Conservation (phyloP, 192 early-diverging fungal species). For the Ambispora gerdemannii region DNA sequence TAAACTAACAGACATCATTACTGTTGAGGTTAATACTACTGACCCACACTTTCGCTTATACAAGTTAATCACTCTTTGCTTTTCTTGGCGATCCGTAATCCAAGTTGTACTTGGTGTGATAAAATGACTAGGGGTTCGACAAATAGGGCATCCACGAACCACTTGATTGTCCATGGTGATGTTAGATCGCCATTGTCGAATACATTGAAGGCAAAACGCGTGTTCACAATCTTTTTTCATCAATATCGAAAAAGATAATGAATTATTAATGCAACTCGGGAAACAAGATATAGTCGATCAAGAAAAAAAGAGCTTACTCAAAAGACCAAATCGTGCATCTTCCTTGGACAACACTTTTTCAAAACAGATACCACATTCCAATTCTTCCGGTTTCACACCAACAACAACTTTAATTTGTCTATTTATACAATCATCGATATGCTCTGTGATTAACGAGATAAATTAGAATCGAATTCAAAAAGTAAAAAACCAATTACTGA, state of each 20-base stretch:
- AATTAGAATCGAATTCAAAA: neutral
- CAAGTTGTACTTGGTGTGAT: constrained; percentile 31
- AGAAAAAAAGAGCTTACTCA: constrained; percentile 24
- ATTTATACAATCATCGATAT: constrained; percentile 26
- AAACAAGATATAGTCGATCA: neutral
- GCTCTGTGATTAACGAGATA: constrained; percentile 1
- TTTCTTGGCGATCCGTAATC: constrained; percentile 31
- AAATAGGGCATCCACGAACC: constrained; percentile 29
- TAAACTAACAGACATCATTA: neutral
- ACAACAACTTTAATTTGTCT: constrained; percentile 7
- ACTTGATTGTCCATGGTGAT: constrained; percentile 28
- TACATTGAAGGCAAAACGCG: constrained; percentile 33
- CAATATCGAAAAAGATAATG: neutral
- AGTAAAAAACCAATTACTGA: neutral
- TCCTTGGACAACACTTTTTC: constrained; percentile 29
- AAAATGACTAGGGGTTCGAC: constrained; percentile 26
- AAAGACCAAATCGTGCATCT: constrained; percentile 31
- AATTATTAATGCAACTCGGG: neutral
- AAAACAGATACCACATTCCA: constrained; percentile 33
- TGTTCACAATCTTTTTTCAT: constrained; percentile 31
- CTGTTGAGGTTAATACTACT: too few relatives aligned
- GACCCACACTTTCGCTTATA: constrained; percentile 32
- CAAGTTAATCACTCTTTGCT: constrained; percentile 25
- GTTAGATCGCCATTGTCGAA: constrained; percentile 32
- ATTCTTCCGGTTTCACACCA: constrained; percentile 17